Evolutionary conservation across 2,329 filamentous ascomycete genomes (phyloP), one percentile per base, ranked within the genome.

Genomic region (Diaporthe sp.): DNA sequence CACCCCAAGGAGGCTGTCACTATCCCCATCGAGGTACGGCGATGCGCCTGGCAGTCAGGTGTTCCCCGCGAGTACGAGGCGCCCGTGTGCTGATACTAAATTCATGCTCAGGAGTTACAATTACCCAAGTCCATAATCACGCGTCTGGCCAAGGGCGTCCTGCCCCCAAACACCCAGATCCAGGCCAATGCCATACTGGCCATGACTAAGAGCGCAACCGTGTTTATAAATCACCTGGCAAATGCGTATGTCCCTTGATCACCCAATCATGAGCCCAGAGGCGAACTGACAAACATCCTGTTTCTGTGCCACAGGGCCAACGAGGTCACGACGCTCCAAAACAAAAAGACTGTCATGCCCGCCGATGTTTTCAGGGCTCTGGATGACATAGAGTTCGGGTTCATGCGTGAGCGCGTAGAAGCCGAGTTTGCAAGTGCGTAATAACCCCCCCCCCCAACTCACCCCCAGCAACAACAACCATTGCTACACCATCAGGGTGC

Each of bases 81-180:
- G n/a, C 10, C 1, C 27, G 17, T 12, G 3, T 47, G 56, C 73
- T 75, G 63, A 58, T 13, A 10, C 6, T 70, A 42, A 25, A 19
- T 44, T 55, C 7, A 12, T 22, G 30, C 70, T 61, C 71, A 94
- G 92, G 94, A 96, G 80, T 89, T 96, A 73, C 92, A 88, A 75
- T 87, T 97, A 19, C 94, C 94, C 42, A 95, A 94, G 80, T 95
- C 93, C 9, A 95, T 96, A 83, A 92, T 96, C 77, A 93, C 93
- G 70, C 89, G 94, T 71, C 88, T 97, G 44, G 93, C 94, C 53
- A 96, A 96, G 84, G 93, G 93, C 53, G 93, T 94, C 8, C 86
- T 97, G 7, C 94, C 94, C 0, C 88, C 93, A 8, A 95, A 95
- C 81, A 96, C 94, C 7, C 93, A 95, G 83, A 94, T 96, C 65